A percentile compares a stretch with the other conserved stretches of the same genome.
Conservation (phyloP, 441 rosid species). For the Hura crepitans region DNA sequence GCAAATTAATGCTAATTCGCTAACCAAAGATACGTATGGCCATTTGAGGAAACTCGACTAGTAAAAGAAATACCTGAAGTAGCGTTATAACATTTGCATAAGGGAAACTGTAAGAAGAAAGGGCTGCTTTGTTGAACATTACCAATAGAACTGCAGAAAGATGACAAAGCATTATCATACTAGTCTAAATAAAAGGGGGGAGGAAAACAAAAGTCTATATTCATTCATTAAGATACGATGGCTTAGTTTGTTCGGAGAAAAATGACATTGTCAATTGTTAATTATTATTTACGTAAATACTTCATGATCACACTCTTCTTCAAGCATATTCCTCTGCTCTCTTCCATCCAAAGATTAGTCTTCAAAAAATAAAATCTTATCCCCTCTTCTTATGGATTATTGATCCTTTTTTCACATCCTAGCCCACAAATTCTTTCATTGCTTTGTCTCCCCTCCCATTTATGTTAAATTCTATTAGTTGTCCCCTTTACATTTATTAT, state of each 20-base stretch:
- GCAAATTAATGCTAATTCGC: conserved; percentile 1
- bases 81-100: conserved; percentile 85
- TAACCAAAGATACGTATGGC: not conserved
- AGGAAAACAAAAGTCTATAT: not conserved
- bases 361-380: not conserved
- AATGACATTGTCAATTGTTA: not conserved
- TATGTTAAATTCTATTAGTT: not conserved
- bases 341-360: not conserved
- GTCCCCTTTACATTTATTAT: not conserved
- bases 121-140: conserved; percentile 95
- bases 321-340: not conserved
- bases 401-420: not conserved
- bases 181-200: not conserved
- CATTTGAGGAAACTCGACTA: not conserved
- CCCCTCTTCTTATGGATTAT: too few relatives aligned
- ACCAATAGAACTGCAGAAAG: conserved; percentile 64
- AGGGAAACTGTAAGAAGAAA: conserved; percentile 78
- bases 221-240: not conserved
- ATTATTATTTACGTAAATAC: not conserved
- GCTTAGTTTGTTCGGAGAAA: not conserved
- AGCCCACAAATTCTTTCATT: not conserved
- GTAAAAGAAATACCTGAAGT: conserved; percentile 26
- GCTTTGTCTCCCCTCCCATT: not conserved
- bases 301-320: not conserved
- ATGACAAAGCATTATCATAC: conserved; percentile 12